Evolutionary conservation across 2,329 filamentous ascomycete genomes (phyloP), one percentile per base, ranked within the genome.

Genomic region (Fonsecaea pedrosoi): DNA sequence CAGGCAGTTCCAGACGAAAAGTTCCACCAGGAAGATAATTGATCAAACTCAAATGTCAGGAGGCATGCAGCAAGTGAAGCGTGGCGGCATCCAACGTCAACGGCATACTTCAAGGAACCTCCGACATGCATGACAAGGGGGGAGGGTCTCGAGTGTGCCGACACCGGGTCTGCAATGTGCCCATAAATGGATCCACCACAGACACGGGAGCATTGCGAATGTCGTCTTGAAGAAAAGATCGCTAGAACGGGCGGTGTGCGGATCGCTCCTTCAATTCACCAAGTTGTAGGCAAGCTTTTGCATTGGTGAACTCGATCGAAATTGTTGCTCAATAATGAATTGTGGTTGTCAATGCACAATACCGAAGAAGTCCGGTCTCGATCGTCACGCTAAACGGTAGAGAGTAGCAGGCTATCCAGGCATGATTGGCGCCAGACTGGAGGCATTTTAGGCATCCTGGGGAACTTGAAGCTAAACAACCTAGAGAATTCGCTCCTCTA

Each of bases 391-490:
- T 61, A 61, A 30, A 61, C 59, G 10, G 34, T 37, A 53, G 34
- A 15, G 50, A 40, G 59, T 61, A 61, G 59, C 34, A 54, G 59
- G 48, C 2, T 61, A 32, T 30, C n/a, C 32, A 37, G 9, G 42
- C 18, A 13, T 38, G 34, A 61, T 61, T 61, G 59, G 59, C 30
- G 42, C 7, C 0, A 18, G 58, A 32, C 12, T 53, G n/a, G 34
- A 21, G 37, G n/a, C 5, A 35, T 48, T 7, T 61, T 61, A 54
- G 59, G 59, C 59, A 54, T 45, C 57, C 57, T 54, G 59, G 59
- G 45, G 59, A 61, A 54, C 32, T 50, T 54, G 59, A 61, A 18
- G 18, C 45, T 61, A 50, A 35, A 38, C 34, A 34, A 30, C 59
- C 34, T 61, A 50, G 45, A 50, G 45, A 60, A 38, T 38, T 60